Evolutionary conservation across 1,284 basidiomycete genomes (phyloP), one percentile per base, ranked within the genome.

Genomic region (Papiliotrema nemorosa): DNA sequence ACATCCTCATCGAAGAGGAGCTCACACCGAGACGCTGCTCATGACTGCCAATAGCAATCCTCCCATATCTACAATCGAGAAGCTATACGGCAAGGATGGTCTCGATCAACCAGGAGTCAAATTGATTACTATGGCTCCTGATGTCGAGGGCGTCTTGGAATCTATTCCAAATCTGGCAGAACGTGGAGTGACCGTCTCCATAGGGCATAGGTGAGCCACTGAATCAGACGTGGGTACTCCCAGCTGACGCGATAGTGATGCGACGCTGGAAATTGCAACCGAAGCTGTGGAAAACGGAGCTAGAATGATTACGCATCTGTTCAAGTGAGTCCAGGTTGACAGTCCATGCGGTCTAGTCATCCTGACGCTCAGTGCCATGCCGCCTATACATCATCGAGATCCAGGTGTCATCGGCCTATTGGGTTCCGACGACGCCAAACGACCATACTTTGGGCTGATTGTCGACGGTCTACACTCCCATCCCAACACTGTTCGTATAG

Each of bases 391-490:
- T 54, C 70, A 75, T 54, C 63, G 69, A 25, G 67, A 73, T 51
- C 71, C 72, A 9, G 73, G 73, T 13, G 88, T 93, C 62, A 90
- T 93, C 54, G 90, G 90, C 25, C 79, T 93, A 5, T 77, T 94
- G 38, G 89, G 89, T 25, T 31, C 42, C 10, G 82, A 86, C 20
- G 87, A 86, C n/a, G 84, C 85, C 57, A 80, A 81, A 62, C 77
- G 87, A 53, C 89, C 90, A 18, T 91, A 83, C 74, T 94, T 88
- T 66, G 89, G 87, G 48, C 76, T 93, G 53, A 94, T 94, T 55
- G 89, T 90, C 12, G 90, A 94, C 67, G 90, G 90, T 0, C 84
- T 90, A 51, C 90, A 94, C 70, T 87, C 84, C 24, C 90, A 93
- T 72, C 90, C 90, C 3, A 89, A 90, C 72, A 88, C 87, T 40